Conservation (phyloP, 164 flowering plant genomes). For the Paratinospora sagittata region DNA sequence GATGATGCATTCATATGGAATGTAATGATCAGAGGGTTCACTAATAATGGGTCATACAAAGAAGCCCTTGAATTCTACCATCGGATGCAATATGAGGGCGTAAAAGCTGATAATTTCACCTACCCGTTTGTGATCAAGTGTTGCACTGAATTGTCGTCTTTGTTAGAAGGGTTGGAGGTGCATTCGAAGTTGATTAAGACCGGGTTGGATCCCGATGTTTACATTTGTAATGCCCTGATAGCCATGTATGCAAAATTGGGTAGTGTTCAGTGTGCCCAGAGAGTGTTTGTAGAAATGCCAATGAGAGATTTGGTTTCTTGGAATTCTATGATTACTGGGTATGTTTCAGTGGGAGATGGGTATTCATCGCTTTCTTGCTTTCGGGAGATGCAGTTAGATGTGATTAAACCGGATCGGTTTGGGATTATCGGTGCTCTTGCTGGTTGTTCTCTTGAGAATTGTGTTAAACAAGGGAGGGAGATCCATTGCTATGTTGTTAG, state of each 20-base stretch:
- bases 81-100: slow-evolving; percentile 31
- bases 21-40: slow-evolving; percentile 39
- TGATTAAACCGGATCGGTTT: slow-evolving; percentile 37
- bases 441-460: slow-evolving; percentile 39
- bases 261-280: slow-evolving; percentile 36
- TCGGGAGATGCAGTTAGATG: slow-evolving; percentile 31
- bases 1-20: slow-evolving; percentile 53
- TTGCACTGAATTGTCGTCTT: slow-evolving; percentile 28
- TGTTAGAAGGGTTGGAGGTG: slow-evolving; percentile 29
- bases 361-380: slow-evolving; percentile 32
- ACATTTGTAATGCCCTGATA: slow-evolving; percentile 48
- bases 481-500: slow-evolving; percentile 32
- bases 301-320: slow-evolving; percentile 56
- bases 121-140: slow-evolving; percentile 65
- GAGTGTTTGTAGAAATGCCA: slow-evolving; percentile 51
- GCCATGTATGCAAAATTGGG: slow-evolving; percentile 55
- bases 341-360: too few species aligned
- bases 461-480: slow-evolving; percentile 32
- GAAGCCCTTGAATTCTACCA: slow-evolving; percentile 36
- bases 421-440: slow-evolving; percentile 35
- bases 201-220: slow-evolving; percentile 46
- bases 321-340: slow-evolving; percentile 64
- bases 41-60: slow-evolving; percentile 26
- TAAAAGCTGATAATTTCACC: slow-evolving; percentile 40
- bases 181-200: slow-evolving; percentile 39